Evolutionary conservation across 345 rosid species (phyloP), one percentile per base, ranked within the genome.

Genomic region (Firmiana major): DNA sequence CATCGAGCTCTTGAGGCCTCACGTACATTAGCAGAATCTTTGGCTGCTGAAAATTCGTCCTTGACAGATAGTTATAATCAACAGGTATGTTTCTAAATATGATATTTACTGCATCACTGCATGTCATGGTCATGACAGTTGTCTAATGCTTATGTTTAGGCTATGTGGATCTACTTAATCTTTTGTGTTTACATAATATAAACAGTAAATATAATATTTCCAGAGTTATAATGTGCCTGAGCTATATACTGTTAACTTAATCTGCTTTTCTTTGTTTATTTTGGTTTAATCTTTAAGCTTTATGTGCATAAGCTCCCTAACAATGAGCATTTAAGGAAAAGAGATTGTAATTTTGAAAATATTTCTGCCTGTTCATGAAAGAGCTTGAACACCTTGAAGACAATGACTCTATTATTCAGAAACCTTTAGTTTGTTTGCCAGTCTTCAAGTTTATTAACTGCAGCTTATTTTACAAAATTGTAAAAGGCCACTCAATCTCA

Each of bases 1-100:
- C 97, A 93, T 89, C 89, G 97, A 86, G 94, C 98, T 78, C 97
- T 96, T 68, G 99, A 96, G 84, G 95, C 97, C 81, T 93, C 99
- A 62, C 92, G 90, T 77, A 78, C 89, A 58, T 86, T 96, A 77
- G 90, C 99, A 21, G 97, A 93, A 86, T 93, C 99, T 57, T 85
- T 96, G 85, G 99, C 99, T 76, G 79, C 95, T 73, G 99, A 96
- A 84, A 96, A 96, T 84, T 91, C 98, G 63, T 93, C 97, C 6
- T 75, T 96, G 85, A 91, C 98, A 26, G 97, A 96, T 78, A 93
- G 82, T 78, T 96, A 91, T 71, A 96, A 96, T 78, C 98, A 92
- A 68, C 99, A 96, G 99, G 98, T 93, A 76, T 74, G 84, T 75
- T 40, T 78, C 45, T 45, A 43, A 62, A 71, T 69, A 28, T 54